Evolutionary conservation across 75 land plant species (phyloP), one percentile per base, ranked within the genome.

Genomic region (Larix kaempferi): DNA sequence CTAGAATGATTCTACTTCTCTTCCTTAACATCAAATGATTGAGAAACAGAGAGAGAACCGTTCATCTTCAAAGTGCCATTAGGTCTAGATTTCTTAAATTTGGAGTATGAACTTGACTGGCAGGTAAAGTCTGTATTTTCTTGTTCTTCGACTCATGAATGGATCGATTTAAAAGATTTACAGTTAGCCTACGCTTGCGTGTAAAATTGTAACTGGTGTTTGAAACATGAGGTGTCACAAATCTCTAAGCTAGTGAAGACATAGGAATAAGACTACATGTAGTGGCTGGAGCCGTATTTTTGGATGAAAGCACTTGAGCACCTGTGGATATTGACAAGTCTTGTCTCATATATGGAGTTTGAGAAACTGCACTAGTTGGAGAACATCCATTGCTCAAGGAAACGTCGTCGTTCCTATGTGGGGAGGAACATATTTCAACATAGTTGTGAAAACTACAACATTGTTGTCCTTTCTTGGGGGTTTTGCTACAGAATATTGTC

Each of bases 1-100:
- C 77, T 71, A 44, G 12, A 33, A 52, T 54, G 74, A 55, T 67
- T 86, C 80, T 86, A 77, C 58, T 81, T 85, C 41, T 77, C 88
- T 33, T 71, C 80, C 37, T 58, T 81, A 37, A 54, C 58, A 44
- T 74, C 26, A 44, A 25, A 72, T 66, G 71, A 66, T 39, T 66
- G 39, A 13, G 25, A 72, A 52, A 19, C 55, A 44, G 14, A 44
- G 27, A 52, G 23, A 57, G 41, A 57, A 11, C 63, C 55, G 27
- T 61, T 49, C 3, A 23, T 39, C 26, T 26, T 41, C 26, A 65
- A 52, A 26, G 57, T 56, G 14, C 13, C 6, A 6, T 11, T 22
- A 52, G 39, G 29, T 14, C 56, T 13, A 59, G 16, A 57, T 57
- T 81, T 77, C 4, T 57, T 33, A 37, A 52, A 61, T 3, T 19